Base-by-base conservation (phyloP, 495 filamentous ascomycete species). In the Viridothelium virens region DNA sequence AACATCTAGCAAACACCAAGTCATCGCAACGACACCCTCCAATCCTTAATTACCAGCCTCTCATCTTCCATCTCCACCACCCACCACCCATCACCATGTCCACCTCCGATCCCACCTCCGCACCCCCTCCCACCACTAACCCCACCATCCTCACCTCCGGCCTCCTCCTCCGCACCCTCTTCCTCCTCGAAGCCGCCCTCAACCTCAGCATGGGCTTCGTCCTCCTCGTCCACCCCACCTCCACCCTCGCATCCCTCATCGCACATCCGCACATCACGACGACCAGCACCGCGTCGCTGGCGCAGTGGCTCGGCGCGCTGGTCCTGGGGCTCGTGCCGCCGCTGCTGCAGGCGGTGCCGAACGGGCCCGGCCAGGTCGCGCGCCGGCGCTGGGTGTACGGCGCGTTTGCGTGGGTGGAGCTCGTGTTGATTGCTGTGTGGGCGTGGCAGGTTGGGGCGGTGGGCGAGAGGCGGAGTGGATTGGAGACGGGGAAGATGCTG, bases 141-240 rank as follows among this genome's bases (percentile, higher is more conserved):
- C 48, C 16, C n/a, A 53, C 11, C 5, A n/a, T 31, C 31, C 36
- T 36, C 53, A 18, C 10, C 53, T 7, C 10, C 31, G 31, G 31
- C 53, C 36, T 31, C n/a, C 31, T 59, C 53, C 3, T 59, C 18
- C 53, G 53, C 53, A 11, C 36, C 18, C 53, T 59, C 53, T 59
- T 59, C 53, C 53, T 59, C 53, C 18, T 59, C 53, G 53, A 59
- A 59, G 53, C 53, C 53, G 25, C 36, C 31, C 7, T 36, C 53
- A 59, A 33, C 53, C n/a, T 59, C 53, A 3, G 7, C 31, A 5
- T 33, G 6, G 31, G 6, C 31, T 5, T 36, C 5, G 3, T 36
- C 53, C 4, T 59, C 5, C n/a, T 59, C 53, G 25, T 59, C 53
- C 36, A 7, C 53, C 53, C 53, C 53, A 59, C n/a, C 53, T 10